Percentiles rank a stretch among this genome's conserved stretches.
Conservation (phyloP, 345 rosid species). For the Litchi chinensis region DNA sequence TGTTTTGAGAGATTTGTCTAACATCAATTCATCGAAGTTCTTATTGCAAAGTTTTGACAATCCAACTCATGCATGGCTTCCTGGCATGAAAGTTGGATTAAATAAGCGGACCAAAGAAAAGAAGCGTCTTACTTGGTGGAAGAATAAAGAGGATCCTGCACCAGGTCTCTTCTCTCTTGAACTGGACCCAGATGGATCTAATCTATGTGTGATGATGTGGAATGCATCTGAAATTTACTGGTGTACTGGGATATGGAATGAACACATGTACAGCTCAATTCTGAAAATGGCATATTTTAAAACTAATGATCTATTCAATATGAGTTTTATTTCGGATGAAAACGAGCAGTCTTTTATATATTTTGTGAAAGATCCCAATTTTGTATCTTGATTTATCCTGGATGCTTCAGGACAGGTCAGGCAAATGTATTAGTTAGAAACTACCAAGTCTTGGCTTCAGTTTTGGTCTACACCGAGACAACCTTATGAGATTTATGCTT, state of each 20-base stretch:
- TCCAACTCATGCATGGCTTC: too few species aligned
- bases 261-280: neutral
- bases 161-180: constrained; percentile 68
- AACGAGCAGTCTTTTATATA: constrained; percentile 25
- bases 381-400: neutral
- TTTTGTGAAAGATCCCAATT: neutral
- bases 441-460: constrained; percentile 12
- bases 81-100: too few species aligned
- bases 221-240: constrained; percentile 47
- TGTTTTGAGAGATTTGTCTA: too few species aligned
- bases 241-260: constrained; percentile 64
- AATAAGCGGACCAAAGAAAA: constrained; percentile 36
- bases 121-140: constrained; percentile 61
- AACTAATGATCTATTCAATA: constrained; percentile 37
- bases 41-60: too few species aligned
- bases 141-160: constrained; percentile 55
- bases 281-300: constrained; percentile 28
- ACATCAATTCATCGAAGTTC: too few species aligned
- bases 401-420: neutral
- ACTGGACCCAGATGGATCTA: constrained; percentile 42
- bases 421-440: constrained; percentile 6
- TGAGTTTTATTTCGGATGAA: constrained; percentile 25
- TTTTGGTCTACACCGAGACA: constrained; percentile 26
- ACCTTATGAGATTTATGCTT: constrained; percentile 17
- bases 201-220: constrained; percentile 52